A percentile compares a stretch with the other conserved stretches of the same genome.
These are phyloP conservation scores for Acacia concinna DNA, from an alignment of 331 rosid genomes.

Conservation along the genomic window DNA sequence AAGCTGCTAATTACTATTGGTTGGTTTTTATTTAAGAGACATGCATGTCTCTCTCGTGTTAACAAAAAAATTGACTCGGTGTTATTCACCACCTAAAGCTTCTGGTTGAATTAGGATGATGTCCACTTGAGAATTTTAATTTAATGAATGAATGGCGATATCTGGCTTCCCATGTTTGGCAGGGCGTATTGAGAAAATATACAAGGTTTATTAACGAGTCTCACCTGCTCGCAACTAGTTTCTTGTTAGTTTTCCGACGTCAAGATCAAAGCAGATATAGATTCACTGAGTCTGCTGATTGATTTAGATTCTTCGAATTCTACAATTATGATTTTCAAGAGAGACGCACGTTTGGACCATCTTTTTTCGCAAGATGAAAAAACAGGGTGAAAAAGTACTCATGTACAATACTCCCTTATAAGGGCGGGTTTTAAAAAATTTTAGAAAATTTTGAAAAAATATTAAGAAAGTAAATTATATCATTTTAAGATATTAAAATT, in stretches of 20 bases:
- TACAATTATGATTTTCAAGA: neutral
- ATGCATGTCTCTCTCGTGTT: slow-evolving; percentile 26
- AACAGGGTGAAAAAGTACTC: too few relatives aligned
- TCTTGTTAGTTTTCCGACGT: neutral
- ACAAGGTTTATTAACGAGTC: neutral
- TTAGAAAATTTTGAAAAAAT: too few relatives aligned
- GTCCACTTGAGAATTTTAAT: slow-evolving; percentile 41
- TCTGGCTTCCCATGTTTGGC: neutral
- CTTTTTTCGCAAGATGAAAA: too few relatives aligned
- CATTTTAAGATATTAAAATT: too few relatives aligned
- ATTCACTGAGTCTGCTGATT: too few relatives aligned
- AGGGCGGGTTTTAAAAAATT: too few relatives aligned
- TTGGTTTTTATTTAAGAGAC: slow-evolving; percentile 34
- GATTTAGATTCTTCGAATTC: too few relatives aligned
- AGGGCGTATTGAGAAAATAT: too few relatives aligned
- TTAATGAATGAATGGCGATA: slow-evolving; percentile 32
- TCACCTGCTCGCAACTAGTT: neutral
- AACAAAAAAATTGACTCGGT: slow-evolving; percentile 26
- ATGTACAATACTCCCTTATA: too few relatives aligned
- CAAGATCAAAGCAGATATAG: too few relatives aligned
- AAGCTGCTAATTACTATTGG: slow-evolving; percentile 24
- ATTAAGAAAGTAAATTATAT: too few relatives aligned
- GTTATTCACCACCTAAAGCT: slow-evolving; percentile 13
- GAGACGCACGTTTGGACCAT: neutral
- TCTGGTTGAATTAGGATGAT: slow-evolving; percentile 33